Percentiles rank a stretch among this genome's conserved stretches.
phyloP scores from a whole-genome alignment of 495 filamentous ascomycete genomes.

The Trichoderma reesei region DNA sequence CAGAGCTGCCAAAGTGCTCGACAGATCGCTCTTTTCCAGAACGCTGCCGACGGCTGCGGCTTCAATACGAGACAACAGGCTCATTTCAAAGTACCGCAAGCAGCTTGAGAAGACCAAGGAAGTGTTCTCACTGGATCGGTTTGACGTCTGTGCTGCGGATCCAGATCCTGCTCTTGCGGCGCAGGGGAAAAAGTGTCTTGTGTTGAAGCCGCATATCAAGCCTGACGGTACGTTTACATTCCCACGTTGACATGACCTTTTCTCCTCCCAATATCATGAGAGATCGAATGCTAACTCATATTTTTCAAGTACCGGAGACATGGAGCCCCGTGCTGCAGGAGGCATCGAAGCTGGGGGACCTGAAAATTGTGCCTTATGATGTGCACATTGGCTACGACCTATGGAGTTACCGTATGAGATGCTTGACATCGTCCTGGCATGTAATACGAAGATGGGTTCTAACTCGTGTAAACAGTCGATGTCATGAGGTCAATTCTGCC shows the following conservation, averaged over 20 bases:
- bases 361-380: conserved; percentile 63
- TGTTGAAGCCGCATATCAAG: conserved; percentile 62
- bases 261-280: not conserved
- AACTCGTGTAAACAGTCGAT: conserved; percentile 47
- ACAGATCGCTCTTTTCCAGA: conserved; percentile 74
- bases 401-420: conserved; percentile 66
- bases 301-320: conserved; percentile 54
- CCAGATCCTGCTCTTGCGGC: conserved; percentile 42
- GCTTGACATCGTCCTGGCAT: not conserved
- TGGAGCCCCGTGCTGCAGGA: conserved; percentile 62
- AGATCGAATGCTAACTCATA: conserved; percentile 13
- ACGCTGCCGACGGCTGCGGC: conserved; percentile 70
- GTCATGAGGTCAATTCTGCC: conserved; percentile 74
- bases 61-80: conserved; percentile 55
- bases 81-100: conserved; percentile 58
- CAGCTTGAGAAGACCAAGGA: conserved; percentile 49
- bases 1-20: conserved; percentile 51
- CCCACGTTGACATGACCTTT: not conserved
- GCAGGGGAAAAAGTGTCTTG: conserved; percentile 56
- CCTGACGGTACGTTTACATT: conserved; percentile 44
- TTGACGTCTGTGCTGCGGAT: conserved; percentile 49
- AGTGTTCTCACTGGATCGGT: conserved; percentile 39
- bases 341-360: conserved; percentile 52
- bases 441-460: not conserved
- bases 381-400: conserved; percentile 71